Evolutionary conservation across 108 stramenopile species (phyloP).

Genomic region (Conticribra guillardii): DNA sequence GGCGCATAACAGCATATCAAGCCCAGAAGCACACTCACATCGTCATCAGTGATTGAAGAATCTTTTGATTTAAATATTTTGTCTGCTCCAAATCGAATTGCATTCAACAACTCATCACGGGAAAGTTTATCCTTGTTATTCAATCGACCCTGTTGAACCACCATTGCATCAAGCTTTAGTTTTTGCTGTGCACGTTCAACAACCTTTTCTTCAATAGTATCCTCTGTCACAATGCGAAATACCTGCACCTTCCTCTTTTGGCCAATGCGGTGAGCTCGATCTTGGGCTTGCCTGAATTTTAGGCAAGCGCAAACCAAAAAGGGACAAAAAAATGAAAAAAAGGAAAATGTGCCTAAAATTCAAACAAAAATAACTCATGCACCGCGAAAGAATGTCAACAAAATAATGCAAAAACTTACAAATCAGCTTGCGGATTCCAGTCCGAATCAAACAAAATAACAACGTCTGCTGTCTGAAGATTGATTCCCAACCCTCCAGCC

Average conservation of each 20-base stretch:
- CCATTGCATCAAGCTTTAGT: constrained; percentile 99
- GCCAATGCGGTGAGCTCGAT: constrained; percentile 91
- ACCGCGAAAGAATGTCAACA: constrained; percentile 2
- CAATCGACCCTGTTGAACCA: constrained; percentile 86
- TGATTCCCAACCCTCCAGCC: constrained; percentile 95
- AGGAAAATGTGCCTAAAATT: background rate
- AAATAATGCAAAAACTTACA: constrained; percentile 36
- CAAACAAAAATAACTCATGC: too few relatives aligned
- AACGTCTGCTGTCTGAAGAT: constrained; percentile 57
- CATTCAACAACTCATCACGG: constrained; percentile 79
- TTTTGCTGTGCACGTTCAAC: constrained; percentile 99
- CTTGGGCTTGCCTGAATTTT: constrained; percentile 88
- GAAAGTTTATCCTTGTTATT: constrained; percentile 78
- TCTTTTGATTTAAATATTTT: constrained; percentile 94
- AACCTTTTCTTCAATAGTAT: constrained; percentile 98
- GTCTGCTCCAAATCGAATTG: constrained; percentile 97
- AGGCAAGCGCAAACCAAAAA: constrained; percentile 7
- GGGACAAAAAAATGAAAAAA: background rate
- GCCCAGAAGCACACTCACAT: constrained; percentile 72
- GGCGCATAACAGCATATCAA: background rate
- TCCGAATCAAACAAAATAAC: constrained; percentile 38
- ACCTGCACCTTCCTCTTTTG: constrained; percentile 97
- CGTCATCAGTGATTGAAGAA: constrained; percentile 92
- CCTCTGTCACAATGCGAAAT: constrained; percentile 97
- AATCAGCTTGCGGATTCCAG: constrained; percentile 95